Conservation (phyloP, 2,329 filamentous ascomycete genomes). For the Trichoderma sp. region DNA sequence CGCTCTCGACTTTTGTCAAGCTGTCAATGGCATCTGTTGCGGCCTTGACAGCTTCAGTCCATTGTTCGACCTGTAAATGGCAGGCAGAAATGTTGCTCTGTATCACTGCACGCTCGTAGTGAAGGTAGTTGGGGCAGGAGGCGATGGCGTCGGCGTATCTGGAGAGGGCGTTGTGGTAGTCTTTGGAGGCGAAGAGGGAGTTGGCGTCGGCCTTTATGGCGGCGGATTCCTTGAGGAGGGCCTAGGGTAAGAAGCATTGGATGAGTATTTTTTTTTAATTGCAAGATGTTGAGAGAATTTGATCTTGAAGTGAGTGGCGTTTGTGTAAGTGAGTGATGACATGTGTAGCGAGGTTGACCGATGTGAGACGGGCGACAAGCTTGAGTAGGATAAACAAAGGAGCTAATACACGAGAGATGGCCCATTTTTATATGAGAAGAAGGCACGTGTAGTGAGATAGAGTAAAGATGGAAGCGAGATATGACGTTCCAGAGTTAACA, state of each 20-base stretch:
- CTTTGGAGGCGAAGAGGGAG: constrained; percentile 69
- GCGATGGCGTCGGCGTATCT: constrained; percentile 80
- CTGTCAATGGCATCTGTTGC: constrained; percentile 73
- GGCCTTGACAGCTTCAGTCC: constrained; percentile 76
- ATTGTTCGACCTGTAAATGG: constrained; percentile 79
- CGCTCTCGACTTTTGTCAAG: constrained; percentile 61
- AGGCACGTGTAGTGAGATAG: background rate
- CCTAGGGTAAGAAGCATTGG: constrained; percentile 42
- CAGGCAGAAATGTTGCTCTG: constrained; percentile 89
- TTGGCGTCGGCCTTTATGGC: constrained; percentile 76
- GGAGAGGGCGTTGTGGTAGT: constrained; percentile 76
- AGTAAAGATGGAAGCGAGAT: background rate
- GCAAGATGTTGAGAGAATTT: background rate
- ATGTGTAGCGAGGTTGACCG: background rate
- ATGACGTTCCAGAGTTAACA: background rate
- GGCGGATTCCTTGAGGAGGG: constrained; percentile 71
- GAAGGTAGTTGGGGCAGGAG: constrained; percentile 78
- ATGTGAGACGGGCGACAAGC: background rate
- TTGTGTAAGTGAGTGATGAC: background rate
- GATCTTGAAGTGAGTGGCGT: background rate
- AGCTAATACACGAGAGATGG: background rate
- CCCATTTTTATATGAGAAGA: no score
- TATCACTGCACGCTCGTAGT: constrained; percentile 85
- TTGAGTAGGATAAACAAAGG: background rate
- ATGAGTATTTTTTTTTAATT: background rate